These are phyloP conservation scores for Aureobasidium melanogenum DNA, from an alignment of 2,329 filamentous ascomycete species.

Conservation along the genomic window DNA sequence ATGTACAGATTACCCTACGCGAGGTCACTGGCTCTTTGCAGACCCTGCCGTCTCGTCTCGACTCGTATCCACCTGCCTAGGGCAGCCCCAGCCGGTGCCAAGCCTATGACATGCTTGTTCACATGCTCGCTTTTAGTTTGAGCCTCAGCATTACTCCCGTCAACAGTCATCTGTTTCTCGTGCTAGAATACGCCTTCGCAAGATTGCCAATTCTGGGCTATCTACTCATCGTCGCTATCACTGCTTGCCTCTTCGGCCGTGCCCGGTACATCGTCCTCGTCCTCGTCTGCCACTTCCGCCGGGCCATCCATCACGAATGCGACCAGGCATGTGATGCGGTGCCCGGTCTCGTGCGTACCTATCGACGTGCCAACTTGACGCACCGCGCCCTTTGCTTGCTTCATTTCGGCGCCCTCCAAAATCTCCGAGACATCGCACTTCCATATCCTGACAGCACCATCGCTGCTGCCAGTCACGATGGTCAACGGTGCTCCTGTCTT, in stretches of 20 bases:
- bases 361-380: constrained; percentile 57
- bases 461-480: constrained; percentile 70
- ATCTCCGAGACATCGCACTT: constrained; percentile 33
- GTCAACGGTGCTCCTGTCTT: constrained; percentile 37
- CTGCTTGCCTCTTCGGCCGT: constrained; percentile 3
- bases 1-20: constrained; percentile 3
- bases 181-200: background rate
- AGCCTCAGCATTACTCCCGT: background rate
- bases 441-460: constrained; percentile 79
- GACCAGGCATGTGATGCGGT: constrained; percentile 80
- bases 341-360: constrained; percentile 73
- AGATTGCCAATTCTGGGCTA: background rate
- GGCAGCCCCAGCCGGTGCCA: background rate
- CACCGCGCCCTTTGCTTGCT: constrained; percentile 14
- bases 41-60: background rate
- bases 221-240: constrained; percentile 13
- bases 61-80: background rate
- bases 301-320: constrained; percentile 65
- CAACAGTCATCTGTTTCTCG: background rate
- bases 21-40: constrained; percentile 1
- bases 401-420: background rate
- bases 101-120: background rate
- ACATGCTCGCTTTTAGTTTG: background rate
- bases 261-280: background rate
- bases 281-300: background rate